These are phyloP conservation scores for Fusarium robinianum DNA, from an alignment of 2,329 filamentous ascomycete species.

Conservation along the genomic window DNA sequence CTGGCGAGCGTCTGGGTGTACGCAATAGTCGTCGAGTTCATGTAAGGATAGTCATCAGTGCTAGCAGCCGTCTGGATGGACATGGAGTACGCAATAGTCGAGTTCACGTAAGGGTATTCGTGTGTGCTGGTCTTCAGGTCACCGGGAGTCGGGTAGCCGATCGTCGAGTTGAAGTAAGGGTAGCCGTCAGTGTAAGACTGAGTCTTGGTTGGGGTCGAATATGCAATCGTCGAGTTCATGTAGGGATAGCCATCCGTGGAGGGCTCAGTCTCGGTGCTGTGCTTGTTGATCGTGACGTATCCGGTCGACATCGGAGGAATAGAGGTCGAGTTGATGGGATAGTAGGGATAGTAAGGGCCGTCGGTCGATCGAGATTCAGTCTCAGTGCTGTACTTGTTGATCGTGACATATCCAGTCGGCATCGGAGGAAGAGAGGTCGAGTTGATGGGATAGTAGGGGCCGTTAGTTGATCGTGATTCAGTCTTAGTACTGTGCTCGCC, in stretches of 20 bases:
- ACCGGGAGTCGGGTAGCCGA: too few species aligned
- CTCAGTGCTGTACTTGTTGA: conserved; percentile 1
- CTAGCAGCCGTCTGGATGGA: too few species aligned
- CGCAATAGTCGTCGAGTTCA: too few species aligned
- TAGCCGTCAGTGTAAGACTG: too few species aligned
- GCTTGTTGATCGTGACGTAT: conserved; percentile 2
- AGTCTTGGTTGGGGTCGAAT: too few species aligned
- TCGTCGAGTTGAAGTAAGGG: too few species aligned
- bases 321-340: conserved; percentile 19
- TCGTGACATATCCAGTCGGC: conserved; percentile 2
- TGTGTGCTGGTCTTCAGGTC: too few species aligned
- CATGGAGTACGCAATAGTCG: too few species aligned
- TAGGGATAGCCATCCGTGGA: conserved; percentile 14
- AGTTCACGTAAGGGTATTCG: too few species aligned
- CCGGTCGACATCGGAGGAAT: not conserved
- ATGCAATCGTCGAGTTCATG: too few species aligned
- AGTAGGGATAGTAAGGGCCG: conserved; percentile 9
- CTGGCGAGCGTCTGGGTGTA: too few species aligned
- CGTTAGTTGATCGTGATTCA: not conserved
- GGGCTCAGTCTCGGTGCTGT: conserved; percentile 8
- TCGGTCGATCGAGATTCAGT: conserved; percentile 1
- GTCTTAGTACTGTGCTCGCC: conserved; percentile 12
- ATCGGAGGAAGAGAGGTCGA: conserved; percentile 11
- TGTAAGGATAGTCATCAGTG: too few species aligned
- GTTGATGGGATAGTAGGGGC: conserved; percentile 16